These are phyloP conservation scores for Colletotrichum sp. DNA, from an alignment of 2,329 filamentous ascomycete species.

Conservation along the genomic window DNA sequence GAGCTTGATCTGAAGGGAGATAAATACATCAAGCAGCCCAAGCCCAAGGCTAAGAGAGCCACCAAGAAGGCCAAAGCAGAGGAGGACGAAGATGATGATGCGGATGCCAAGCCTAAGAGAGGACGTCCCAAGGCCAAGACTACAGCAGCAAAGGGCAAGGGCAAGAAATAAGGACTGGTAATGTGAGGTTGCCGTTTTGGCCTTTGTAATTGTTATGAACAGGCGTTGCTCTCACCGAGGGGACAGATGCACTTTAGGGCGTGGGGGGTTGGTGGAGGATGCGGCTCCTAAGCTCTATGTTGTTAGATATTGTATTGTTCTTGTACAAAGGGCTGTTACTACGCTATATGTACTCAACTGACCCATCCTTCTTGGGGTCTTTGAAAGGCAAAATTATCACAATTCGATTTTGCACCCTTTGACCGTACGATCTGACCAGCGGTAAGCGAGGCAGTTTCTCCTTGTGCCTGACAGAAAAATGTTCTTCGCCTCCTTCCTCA, in stretches of 20 bases:
- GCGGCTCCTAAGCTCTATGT: background rate
- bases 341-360: background rate
- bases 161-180: slow-evolving; percentile 38
- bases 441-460: background rate
- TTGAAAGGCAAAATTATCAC: background rate
- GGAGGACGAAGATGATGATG: slow-evolving; percentile 55
- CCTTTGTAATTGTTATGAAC: background rate
- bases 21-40: slow-evolving; percentile 94
- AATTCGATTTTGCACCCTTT: background rate
- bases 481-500: background rate
- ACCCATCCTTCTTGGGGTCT: background rate
- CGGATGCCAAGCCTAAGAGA: slow-evolving; percentile 61
- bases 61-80: slow-evolving; percentile 41
- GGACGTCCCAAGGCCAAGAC: slow-evolving; percentile 45
- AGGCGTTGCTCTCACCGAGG: background rate
- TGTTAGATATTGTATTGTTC: background rate
- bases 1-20: slow-evolving; percentile 89
- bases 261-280: background rate
- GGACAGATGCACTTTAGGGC: background rate
- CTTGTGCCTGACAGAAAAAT: background rate
- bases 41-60: slow-evolving; percentile 62
- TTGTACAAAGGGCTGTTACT: background rate
- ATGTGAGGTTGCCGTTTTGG: background rate
- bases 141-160: slow-evolving; percentile 49
- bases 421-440: background rate